A percentile compares a stretch with the other conserved stretches of the same genome.
These are phyloP conservation scores for Claviceps digitariae DNA, from an alignment of 2,329 filamentous ascomycete genomes.

Conservation along the genomic window DNA sequence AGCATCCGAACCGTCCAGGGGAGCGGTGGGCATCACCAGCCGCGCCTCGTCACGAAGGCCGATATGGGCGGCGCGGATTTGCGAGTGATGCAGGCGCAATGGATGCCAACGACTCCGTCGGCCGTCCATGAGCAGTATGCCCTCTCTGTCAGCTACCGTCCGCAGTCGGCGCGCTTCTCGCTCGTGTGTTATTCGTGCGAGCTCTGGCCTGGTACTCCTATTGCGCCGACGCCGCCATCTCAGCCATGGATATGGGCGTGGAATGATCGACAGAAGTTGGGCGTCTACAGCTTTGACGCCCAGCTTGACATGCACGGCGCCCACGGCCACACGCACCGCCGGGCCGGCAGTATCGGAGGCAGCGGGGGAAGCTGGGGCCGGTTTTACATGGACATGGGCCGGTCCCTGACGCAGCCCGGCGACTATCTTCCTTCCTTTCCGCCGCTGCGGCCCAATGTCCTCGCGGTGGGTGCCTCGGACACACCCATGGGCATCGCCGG, in stretches of 20 bases:
- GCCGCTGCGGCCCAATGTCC: background rate
- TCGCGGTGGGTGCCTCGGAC: background rate
- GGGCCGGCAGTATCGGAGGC: no score
- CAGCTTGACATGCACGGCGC: background rate
- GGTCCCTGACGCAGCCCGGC: background rate
- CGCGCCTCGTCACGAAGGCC: background rate
- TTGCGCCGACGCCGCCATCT: background rate
- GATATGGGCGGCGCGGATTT: background rate
- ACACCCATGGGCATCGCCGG: background rate
- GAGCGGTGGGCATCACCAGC: background rate
- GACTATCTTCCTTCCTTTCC: background rate
- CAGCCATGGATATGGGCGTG: background rate
- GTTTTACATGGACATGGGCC: background rate
- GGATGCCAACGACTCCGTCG: background rate
- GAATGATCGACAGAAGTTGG: background rate
- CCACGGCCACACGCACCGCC: no score
- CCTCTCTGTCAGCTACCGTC: background rate
- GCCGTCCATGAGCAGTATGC: background rate
- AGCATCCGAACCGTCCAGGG: background rate
- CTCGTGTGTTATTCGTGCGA: background rate
- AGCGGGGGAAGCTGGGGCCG: background rate
- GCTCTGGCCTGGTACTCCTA: background rate
- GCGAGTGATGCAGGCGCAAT: background rate
- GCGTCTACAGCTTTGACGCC: background rate
- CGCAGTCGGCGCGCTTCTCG: background rate